phyloP scores from a whole-genome alignment of 2,329 filamentous ascomycete species.

The Leptoxyphium fumago region DNA sequence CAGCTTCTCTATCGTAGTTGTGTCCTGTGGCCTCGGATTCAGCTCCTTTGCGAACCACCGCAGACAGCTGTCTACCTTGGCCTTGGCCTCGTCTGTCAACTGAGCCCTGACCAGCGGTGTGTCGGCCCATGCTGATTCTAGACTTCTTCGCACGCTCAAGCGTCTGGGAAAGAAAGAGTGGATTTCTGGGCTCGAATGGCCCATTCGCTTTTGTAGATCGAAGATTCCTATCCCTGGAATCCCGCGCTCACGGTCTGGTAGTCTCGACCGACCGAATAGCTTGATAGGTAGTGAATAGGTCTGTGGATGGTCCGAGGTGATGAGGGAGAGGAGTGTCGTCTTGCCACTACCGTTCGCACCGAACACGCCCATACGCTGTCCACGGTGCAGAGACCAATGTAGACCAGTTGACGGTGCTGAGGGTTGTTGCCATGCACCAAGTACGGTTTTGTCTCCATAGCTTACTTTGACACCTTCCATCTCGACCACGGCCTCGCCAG shows the following conservation, averaged over 20 bases:
- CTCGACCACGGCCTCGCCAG: slow-evolving; percentile 62
- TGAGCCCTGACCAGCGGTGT: slow-evolving; percentile 62
- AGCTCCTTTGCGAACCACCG: slow-evolving; percentile 67
- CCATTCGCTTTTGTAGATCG: slow-evolving; percentile 78
- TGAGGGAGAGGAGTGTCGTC: slow-evolving; percentile 80
- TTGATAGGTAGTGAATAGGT: slow-evolving; percentile 78
- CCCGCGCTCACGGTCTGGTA: slow-evolving; percentile 50
- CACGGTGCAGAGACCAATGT: slow-evolving; percentile 67
- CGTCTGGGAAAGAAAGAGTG: slow-evolving; percentile 80
- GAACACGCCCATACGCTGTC: slow-evolving; percentile 83
- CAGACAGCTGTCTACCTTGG: slow-evolving; percentile 54
- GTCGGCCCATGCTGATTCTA: slow-evolving; percentile 83
- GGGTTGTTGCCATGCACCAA: slow-evolving; percentile 61
- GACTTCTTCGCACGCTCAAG: slow-evolving; percentile 54
- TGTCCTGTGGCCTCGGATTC: slow-evolving; percentile 32
- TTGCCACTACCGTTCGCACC: slow-evolving; percentile 91
- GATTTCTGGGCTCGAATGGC: slow-evolving; percentile 86
- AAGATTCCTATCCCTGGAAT: slow-evolving; percentile 71
- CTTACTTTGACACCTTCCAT: slow-evolving; percentile 73
- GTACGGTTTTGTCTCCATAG: slow-evolving; percentile 62
- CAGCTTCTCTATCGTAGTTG: slow-evolving; percentile 4
- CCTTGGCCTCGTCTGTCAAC: slow-evolving; percentile 42
- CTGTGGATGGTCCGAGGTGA: slow-evolving; percentile 92
- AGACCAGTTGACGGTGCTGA: slow-evolving; percentile 42
- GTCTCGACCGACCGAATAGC: slow-evolving; percentile 67